phyloP scores from a whole-genome alignment of 306 rosid genomes.

The Lablab purpureus region DNA sequence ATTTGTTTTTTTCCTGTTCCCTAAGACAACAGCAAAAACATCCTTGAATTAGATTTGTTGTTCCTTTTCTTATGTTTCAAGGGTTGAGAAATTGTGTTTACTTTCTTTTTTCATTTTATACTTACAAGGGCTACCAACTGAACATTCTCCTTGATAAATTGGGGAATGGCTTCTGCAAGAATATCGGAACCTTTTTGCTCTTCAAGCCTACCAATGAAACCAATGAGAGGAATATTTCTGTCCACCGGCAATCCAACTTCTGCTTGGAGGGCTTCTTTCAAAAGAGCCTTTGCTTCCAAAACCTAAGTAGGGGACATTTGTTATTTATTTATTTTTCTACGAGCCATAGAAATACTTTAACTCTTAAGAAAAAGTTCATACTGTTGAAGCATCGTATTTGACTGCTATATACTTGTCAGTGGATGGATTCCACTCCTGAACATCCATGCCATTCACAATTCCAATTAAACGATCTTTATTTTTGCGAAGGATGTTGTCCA shows the following conservation, averaged over 20 bases:
- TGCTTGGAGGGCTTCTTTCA: conserved; percentile 95
- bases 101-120: background rate
- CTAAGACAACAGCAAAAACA: conserved; percentile 49
- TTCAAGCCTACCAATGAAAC: conserved; percentile 93
- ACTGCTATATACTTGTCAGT: conserved; percentile 64
- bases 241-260: conserved; percentile 93
- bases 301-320: conserved; percentile 56
- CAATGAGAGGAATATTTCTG: conserved; percentile 74
- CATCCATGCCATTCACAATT: conserved; percentile 90
- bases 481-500: conserved; percentile 67
- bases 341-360: conserved; percentile 25
- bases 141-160: conserved; percentile 63
- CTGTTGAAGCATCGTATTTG: conserved; percentile 67
- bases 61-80: conserved; percentile 3
- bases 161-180: conserved; percentile 80
- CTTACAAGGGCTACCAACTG: conserved; percentile 90
- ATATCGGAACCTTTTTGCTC: conserved; percentile 99
- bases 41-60: conserved; percentile 27
- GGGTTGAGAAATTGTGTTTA: background rate
- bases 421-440: conserved; percentile 88
- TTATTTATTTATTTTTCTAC: background rate
- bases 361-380: conserved; percentile 44
- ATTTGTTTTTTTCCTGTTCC: conserved; percentile 81
- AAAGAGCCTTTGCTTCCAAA: conserved; percentile 66
- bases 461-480: conserved; percentile 48